Evolutionary conservation across 495 filamentous ascomycete species (phyloP), one percentile per base, ranked within the genome.

Genomic region (Massariosphaeria phaeospora): DNA sequence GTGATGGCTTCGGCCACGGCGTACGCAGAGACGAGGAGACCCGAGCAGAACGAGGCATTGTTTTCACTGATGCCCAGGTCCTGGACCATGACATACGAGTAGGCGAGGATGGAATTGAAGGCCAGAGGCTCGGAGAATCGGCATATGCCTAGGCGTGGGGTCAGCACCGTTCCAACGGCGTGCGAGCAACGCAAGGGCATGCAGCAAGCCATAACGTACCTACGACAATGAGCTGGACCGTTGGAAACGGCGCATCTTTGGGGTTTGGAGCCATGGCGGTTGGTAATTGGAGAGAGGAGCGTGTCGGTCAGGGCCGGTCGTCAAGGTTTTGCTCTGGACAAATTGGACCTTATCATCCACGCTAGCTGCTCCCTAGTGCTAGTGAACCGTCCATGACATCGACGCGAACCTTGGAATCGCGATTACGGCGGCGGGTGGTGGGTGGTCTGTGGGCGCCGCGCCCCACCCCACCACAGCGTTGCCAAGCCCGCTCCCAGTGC

Each of bases 81-180:
- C 34, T 57, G 38, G 20, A 65, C 62, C 62, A 65, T 65, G 30
- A 47, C 41, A 46, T 46, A 62, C 13, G 46, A 39, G 49, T 65
- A 65, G 21, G 62, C 52, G 31, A 65, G 49, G 49, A 65, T 61
- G 34, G 57, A 62, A 34, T 62, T 61, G 62, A 65, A 65, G 26
- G 62, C 62, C n/a, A 65, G 47, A 29, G 62, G 62, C 45, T 65
- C 62, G 21, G 52, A 57, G 58, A 65, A 61, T 44, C 59, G 59
- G 33, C 62, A 65, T 49, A 65, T 57, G 35, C 51, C 62, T 65
- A 33, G 8, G 30, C 30, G 8, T 33, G 30, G 8, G 8, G n/a
- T 33, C 30, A 33, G n/a, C n/a, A 8, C 8, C 30, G 8, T 8
- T 8, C 30, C 30, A 33, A n/a, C 8, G 30, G 30, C 30, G 30